phyloP scores from a whole-genome alignment of 1,284 basidiomycete species.

The Apiotrichum gamsii region DNA sequence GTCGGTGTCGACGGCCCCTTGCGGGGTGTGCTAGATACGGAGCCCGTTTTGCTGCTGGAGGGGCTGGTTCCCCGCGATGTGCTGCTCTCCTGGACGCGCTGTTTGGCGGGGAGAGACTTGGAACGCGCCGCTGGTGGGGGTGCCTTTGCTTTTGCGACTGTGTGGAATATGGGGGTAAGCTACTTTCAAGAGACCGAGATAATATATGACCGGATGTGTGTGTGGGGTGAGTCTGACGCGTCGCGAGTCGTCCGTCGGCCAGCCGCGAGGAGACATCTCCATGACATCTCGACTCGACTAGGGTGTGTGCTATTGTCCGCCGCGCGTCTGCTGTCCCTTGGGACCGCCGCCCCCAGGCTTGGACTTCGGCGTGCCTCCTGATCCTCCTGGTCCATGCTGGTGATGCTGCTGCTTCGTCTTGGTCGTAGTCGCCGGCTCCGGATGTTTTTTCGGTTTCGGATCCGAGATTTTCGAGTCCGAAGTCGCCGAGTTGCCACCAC shows the following conservation, averaged over 20 bases:
- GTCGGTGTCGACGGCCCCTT: constrained; percentile 51
- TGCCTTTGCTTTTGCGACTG: constrained; percentile 29
- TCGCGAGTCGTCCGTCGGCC: constrained; percentile 1
- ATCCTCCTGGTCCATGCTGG: not conserved
- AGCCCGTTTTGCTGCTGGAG: constrained; percentile 19
- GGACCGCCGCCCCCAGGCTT: not conserved
- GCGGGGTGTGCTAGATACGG: constrained; percentile 20
- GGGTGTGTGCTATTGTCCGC: constrained; percentile 14
- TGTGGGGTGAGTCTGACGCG: not conserved
- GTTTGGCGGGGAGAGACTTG: constrained; percentile 38
- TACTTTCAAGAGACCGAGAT: not conserved
- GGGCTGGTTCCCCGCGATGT: not conserved
- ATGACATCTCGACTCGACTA: constrained; percentile 21
- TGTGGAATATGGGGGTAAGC: constrained; percentile 13
- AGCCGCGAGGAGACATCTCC: constrained; percentile 11
- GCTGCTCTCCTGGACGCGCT: constrained; percentile 2
- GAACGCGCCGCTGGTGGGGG: constrained; percentile 24
- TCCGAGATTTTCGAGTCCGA: not conserved
- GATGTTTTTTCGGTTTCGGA: not conserved
- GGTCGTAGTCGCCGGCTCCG: not conserved
- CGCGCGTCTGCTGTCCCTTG: not conserved
- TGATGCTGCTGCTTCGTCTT: not conserved
- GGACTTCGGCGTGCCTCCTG: not conserved
- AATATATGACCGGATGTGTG: not conserved
- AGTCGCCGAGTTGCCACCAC: too few relatives aligned